Conservation (phyloP, 306 rosid species). For the Corylus heterophylla region DNA sequence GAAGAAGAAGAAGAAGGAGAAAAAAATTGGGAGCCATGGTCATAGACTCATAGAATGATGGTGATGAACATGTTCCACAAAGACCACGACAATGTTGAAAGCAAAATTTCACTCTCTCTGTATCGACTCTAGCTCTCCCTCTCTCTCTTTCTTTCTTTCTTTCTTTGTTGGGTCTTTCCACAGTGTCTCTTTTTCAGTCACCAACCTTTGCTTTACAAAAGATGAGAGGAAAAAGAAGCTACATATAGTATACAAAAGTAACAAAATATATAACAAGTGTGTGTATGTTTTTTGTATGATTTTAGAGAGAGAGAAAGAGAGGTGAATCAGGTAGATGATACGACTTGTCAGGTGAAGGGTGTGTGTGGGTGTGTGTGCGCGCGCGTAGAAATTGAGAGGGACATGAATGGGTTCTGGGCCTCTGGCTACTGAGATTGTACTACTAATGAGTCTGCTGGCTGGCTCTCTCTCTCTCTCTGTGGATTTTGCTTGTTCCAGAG, state of each 20-base stretch:
- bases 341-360: constrained; percentile 40
- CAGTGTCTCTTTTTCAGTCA: constrained; percentile 25
- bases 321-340: constrained; percentile 31
- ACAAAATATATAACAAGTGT: background rate
- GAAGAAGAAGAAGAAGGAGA: constrained; percentile 17
- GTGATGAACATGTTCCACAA: constrained; percentile 6
- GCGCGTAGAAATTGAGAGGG: constrained; percentile 38
- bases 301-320: constrained; percentile 17
- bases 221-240: background rate
- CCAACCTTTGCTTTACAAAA: constrained; percentile 32
- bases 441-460: background rate
- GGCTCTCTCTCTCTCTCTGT: background rate
- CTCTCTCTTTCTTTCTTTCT: too few relatives aligned
- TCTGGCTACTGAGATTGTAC: background rate
- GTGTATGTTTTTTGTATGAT: background rate
- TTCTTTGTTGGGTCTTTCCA: constrained; percentile 12
- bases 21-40: constrained; percentile 39
- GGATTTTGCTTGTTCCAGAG: background rate
- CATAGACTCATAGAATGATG: constrained; percentile 14
- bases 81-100: constrained; percentile 19
- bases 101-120: background rate
- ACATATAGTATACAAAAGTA: background rate
- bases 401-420: background rate
- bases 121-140: background rate
- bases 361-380: constrained; percentile 8